Conservation (phyloP, 192 early-diverging fungal species). For the Geranomyces variabilis region DNA sequence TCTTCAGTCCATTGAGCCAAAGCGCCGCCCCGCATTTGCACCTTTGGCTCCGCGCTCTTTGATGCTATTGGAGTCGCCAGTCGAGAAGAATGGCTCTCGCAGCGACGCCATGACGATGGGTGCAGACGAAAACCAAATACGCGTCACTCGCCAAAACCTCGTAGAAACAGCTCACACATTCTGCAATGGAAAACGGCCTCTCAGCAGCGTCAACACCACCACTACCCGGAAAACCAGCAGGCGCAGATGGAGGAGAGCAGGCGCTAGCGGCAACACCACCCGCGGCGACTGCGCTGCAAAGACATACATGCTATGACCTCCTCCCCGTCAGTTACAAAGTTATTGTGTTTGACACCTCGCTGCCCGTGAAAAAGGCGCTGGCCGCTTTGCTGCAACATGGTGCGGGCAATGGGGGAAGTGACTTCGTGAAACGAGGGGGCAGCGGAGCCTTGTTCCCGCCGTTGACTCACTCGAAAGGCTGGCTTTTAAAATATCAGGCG, state of each 20-base stretch:
- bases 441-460: conserved; percentile 8
- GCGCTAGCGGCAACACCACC: not conserved
- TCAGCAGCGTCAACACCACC: not conserved
- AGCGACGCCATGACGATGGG: too few species aligned
- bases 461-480: too few species aligned
- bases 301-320: conserved; percentile 89
- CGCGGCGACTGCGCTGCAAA: conserved; percentile 61
- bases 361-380: conserved; percentile 91
- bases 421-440: not conserved
- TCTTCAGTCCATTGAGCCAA: too few species aligned
- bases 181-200: conserved; percentile 15
- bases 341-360: conserved; percentile 87
- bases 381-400: conserved; percentile 93
- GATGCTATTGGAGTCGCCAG: not conserved
- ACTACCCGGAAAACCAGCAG: not conserved
- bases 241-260: not conserved
- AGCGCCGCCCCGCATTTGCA: too few species aligned
- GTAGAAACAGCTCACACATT: not conserved
- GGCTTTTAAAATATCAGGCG: conserved; percentile 52
- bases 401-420: conserved; percentile 46
- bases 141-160: too few species aligned
- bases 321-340: conserved; percentile 87
- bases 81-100: conserved; percentile 3
- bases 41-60: conserved; percentile 6
- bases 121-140: too few species aligned